Percentiles rank a stretch among this genome's conserved stretches.
These are phyloP conservation scores for Alisma plantagoaquatica DNA, from an alignment of 106 monocot genomes.

Conservation along the genomic window DNA sequence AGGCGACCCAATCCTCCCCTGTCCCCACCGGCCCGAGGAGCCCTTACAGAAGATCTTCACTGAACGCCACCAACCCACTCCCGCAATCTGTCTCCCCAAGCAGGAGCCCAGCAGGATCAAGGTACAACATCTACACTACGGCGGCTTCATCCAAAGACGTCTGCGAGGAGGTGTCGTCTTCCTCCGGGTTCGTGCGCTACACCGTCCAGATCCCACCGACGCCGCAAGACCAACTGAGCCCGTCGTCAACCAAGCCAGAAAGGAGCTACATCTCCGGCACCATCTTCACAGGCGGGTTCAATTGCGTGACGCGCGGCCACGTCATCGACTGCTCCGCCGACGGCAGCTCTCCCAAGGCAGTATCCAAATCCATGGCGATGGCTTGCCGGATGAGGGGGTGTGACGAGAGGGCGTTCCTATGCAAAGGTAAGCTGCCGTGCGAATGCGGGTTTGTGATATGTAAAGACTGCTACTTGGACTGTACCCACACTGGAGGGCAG, in stretches of 20 bases:
- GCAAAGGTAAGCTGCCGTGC: constrained; percentile 27
- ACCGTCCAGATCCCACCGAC: constrained; percentile 88
- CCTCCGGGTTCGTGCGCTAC: constrained; percentile 61
- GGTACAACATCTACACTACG: constrained; percentile 31
- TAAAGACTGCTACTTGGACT: constrained; percentile 56
- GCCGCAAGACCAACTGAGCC: constrained; percentile 31
- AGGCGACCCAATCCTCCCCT: background rate
- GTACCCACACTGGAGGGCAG: constrained; percentile 14
- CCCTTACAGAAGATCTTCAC: constrained; percentile 24
- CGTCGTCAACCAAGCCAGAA: constrained; percentile 7
- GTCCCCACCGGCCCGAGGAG: constrained; percentile 7
- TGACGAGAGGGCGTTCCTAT: constrained; percentile 22
- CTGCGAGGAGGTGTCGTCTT: constrained; percentile 10
- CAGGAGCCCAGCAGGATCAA: constrained; percentile 8
- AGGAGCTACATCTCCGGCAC: constrained; percentile 56
- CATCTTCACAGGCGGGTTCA: constrained; percentile 70
- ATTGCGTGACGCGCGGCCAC: constrained; percentile 48
- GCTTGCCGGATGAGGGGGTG: constrained; percentile 57
- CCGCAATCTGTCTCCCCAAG: no score
- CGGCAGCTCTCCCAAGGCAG: constrained; percentile 3
- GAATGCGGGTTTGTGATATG: constrained; percentile 63
- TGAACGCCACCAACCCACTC: constrained; percentile 10
- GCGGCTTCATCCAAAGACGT: constrained; percentile 19
- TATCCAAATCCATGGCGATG: constrained; percentile 7
- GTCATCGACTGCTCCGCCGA: constrained; percentile 26